Conservation (phyloP, 2,329 filamentous ascomycete genomes). For the Nemania serpens region DNA sequence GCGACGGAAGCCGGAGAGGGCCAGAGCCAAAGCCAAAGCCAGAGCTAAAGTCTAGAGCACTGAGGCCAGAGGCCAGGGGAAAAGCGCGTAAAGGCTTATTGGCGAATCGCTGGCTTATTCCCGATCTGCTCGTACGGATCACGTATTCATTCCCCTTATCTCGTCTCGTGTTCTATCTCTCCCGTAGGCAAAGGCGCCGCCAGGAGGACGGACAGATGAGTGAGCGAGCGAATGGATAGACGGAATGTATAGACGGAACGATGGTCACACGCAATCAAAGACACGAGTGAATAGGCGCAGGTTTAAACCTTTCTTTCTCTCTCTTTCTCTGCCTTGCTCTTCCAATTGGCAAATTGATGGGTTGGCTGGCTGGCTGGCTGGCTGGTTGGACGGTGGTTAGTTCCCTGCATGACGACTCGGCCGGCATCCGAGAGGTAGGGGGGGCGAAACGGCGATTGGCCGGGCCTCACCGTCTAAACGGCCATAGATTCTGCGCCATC, state of each 20-base stretch:
- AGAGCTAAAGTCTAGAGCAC: too few relatives aligned
- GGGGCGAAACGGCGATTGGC: constrained; percentile 25
- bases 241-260: not conserved
- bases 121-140: not conserved
- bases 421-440: constrained; percentile 24
- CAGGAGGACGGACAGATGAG: not conserved
- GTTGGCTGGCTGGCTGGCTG: constrained; percentile 9
- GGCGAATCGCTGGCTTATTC: not conserved
- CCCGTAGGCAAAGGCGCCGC: not conserved
- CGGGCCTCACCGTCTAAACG: constrained; percentile 28
- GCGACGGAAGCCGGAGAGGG: not conserved
- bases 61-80: too few relatives aligned
- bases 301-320: not conserved
- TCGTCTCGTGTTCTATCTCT: not conserved
- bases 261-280: not conserved
- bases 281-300: constrained; percentile 3
- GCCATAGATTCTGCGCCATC: constrained; percentile 24
- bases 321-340: not conserved
- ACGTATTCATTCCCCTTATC: not conserved
- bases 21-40: too few relatives aligned
- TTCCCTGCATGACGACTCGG: constrained; percentile 22
- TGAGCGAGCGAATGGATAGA: not conserved
- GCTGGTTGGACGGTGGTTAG: constrained; percentile 6
- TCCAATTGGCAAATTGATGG: not conserved
- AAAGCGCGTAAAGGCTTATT: not conserved